phyloP scores from a whole-genome alignment of 2,329 filamentous ascomycete genomes.

The Diaporthe ilicicola region DNA sequence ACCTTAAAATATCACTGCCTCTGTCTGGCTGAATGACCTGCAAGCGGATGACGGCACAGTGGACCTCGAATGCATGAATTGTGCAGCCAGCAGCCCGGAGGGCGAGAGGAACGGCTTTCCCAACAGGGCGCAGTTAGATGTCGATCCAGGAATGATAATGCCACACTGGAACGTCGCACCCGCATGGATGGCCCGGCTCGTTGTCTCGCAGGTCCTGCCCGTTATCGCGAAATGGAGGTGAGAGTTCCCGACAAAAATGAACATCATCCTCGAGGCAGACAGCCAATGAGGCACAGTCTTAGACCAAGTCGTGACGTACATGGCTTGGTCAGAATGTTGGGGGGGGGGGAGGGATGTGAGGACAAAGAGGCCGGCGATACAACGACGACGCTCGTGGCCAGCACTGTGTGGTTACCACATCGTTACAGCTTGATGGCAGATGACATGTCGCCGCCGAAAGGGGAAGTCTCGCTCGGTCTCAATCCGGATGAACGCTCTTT shows the following conservation, averaged over 20 bases:
- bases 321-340: slow-evolving; percentile 18
- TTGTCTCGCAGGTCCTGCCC: slow-evolving; percentile 1
- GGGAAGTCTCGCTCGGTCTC: slow-evolving; percentile 16
- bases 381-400: background rate
- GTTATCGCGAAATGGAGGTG: slow-evolving; percentile 13
- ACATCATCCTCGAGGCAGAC: slow-evolving; percentile 13
- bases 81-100: slow-evolving; percentile 7
- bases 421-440: background rate
- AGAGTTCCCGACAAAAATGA: slow-evolving; percentile 10
- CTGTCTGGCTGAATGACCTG: background rate
- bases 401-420: slow-evolving; percentile 23
- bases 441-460: background rate
- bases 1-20: slow-evolving; percentile 24
- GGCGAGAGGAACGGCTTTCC: slow-evolving; percentile 2
- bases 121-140: slow-evolving; percentile 14
- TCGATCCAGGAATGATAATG: slow-evolving; percentile 22
- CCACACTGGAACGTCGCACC: slow-evolving; percentile 20
- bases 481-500: slow-evolving; percentile 30
- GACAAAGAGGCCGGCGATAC: slow-evolving; percentile 13
- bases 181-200: slow-evolving; percentile 26
- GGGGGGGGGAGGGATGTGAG: slow-evolving; percentile 18
- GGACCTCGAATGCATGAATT: slow-evolving; percentile 12
- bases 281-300: slow-evolving; percentile 28
- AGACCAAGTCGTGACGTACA: slow-evolving; percentile 32
- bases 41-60: slow-evolving; percentile 15